These are phyloP conservation scores for Hypoxylon cercidicola DNA, from an alignment of 495 filamentous ascomycete species.

Conservation along the genomic window DNA sequence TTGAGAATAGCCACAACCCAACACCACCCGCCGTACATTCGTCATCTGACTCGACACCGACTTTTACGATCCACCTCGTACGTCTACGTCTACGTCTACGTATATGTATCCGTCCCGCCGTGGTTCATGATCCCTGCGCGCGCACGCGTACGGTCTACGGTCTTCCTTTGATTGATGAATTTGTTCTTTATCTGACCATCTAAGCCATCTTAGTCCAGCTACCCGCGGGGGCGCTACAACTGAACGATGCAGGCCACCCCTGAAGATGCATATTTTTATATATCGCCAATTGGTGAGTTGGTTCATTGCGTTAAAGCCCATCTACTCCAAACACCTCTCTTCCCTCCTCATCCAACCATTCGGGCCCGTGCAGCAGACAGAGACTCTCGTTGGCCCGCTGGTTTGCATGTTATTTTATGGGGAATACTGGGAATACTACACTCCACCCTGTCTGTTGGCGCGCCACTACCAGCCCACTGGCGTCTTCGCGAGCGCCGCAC, in stretches of 20 bases:
- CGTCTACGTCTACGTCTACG: constrained; percentile 11
- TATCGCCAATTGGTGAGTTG: constrained; percentile 63
- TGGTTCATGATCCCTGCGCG: constrained; percentile 30
- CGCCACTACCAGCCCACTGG: constrained; percentile 40
- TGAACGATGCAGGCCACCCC: constrained; percentile 55
- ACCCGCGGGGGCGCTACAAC: constrained; percentile 24
- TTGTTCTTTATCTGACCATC: constrained; percentile 33
- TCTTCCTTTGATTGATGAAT: constrained; percentile 16
- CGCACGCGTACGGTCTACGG: constrained; percentile 15
- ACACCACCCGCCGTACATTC: constrained; percentile 3
- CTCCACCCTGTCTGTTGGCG: constrained; percentile 34
- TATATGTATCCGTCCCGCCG: constrained; percentile 17
- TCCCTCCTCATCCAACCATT: constrained; percentile 57
- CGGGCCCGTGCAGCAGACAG: constrained; percentile 53
- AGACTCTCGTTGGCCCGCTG: constrained; percentile 52
- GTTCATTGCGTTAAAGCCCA: constrained; percentile 36
- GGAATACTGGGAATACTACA: constrained; percentile 28
- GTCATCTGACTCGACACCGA: constrained; percentile 43
- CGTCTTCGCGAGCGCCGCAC: constrained; percentile 35
- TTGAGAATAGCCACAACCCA: constrained; percentile 5
- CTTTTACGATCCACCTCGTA: constrained; percentile 34
- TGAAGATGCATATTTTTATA: constrained; percentile 57
- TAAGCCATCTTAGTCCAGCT: constrained; percentile 23
- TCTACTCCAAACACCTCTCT: constrained; percentile 32
- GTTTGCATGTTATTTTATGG: constrained; percentile 45